Evolutionary conservation across 2,329 filamentous ascomycete genomes (phyloP).

Genomic region (Paramyrothecium sp.): DNA sequence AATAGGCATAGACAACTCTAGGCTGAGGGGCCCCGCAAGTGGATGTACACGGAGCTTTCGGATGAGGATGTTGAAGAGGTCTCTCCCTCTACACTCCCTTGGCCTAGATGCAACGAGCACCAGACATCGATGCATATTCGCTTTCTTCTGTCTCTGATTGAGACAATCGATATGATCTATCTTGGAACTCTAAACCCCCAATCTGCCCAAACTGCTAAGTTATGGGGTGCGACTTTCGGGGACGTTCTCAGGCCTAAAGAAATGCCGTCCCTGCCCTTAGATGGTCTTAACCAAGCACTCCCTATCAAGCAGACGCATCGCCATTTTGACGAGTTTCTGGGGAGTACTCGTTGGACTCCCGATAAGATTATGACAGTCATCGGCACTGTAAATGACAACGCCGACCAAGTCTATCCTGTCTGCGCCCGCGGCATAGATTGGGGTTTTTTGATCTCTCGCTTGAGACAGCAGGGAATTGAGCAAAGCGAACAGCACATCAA

Average conservation of each 20-base stretch:
- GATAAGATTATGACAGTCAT: neutral
- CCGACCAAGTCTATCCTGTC: neutral
- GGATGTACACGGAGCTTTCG: neutral
- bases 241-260: neutral
- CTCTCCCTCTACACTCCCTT: neutral
- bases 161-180: neutral
- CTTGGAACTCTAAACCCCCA: neutral
- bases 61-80: neutral
- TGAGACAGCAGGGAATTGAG: neutral
- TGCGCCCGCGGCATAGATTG: neutral
- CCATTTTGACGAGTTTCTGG: neutral
- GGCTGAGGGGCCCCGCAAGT: neutral
- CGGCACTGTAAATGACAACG: neutral
- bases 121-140: neutral
- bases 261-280: neutral
- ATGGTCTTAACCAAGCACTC: neutral
- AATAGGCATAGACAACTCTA: neutral
- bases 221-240: neutral
- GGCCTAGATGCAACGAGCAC: slow-evolving; percentile 13
- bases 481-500: neutral
- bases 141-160: neutral
- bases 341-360: neutral
- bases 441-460: neutral
- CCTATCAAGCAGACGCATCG: neutral
- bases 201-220: neutral